Evolutionary conservation across 2,329 filamentous ascomycete species (phyloP), one percentile per base, ranked within the genome.

Genomic region (Cladophialophora yegresii): DNA sequence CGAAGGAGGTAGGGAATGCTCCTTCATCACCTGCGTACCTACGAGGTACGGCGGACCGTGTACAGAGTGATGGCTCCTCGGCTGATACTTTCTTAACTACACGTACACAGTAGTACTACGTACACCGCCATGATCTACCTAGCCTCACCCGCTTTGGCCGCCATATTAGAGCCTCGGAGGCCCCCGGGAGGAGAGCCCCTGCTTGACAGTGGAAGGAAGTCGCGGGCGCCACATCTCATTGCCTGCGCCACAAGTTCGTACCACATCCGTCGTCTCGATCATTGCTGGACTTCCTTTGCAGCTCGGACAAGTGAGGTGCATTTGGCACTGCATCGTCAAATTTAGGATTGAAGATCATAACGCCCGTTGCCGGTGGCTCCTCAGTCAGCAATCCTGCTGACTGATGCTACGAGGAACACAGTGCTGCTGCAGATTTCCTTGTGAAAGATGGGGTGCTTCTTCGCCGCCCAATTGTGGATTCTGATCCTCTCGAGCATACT

Each of bases 381-480:
- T n/a, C 10, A 45, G 55, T 56, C 54, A 47, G 23, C 40, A 30
- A 49, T 47, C 55, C 23, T 28, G n/a, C 28, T 54, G 22, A 6
- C 6, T 6, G 26, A 28, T 28, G 36, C n/a, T 43, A 43, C 36
- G 36, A 43, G 36, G 2, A 8, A 6, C 36, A 40, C 36, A 43
- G 36, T 43, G 10, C 51, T 13, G 13, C 51, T 5, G 23, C 51
- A 10, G 28, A 16, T 54, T 33, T 20, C 26, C 28, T 54, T 10
- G 30, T 53, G 49, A 53, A 53, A 8, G 45, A 23, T 53, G 30
- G n/a, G 22, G n/a, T 16, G 26, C 47, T 10, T 54, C 40, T 9
- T 67, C 61, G 65, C 51, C 58, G 65, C 62, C 65, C 62, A 67
- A 67, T 49, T 58, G 65, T 62, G 65, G 65, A 64, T 64, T 58